Percentiles rank a stretch among this genome's conserved stretches.
These are phyloP conservation scores for Termitomyces sp. DNA, from an alignment of 768 basidiomycete genomes.

Conservation along the genomic window DNA sequence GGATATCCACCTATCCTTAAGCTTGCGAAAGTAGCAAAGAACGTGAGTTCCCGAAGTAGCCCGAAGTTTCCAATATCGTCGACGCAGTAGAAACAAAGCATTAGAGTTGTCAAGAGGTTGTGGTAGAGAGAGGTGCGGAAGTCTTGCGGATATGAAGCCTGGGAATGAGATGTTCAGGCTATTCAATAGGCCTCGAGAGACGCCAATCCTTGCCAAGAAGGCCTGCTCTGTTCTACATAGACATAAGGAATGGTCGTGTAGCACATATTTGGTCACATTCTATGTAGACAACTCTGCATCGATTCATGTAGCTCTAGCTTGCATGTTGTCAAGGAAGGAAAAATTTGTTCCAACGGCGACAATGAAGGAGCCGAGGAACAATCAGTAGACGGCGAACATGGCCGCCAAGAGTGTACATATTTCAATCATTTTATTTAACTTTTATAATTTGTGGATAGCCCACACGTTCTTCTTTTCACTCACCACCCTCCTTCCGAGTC, in stretches of 20 bases:
- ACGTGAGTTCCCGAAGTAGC: neutral
- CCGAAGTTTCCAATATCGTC: no score
- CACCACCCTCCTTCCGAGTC: conserved; percentile 8
- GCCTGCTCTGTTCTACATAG: neutral
- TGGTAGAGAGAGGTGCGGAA: neutral
- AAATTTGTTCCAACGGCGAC: neutral
- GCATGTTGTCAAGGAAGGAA: neutral
- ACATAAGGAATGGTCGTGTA: no score
- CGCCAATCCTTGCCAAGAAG: neutral
- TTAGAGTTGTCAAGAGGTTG: no score
- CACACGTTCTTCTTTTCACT: neutral
- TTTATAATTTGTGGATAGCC: neutral
- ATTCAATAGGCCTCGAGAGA: neutral
- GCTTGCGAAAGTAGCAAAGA: neutral
- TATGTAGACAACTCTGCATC: neutral
- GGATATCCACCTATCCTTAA: neutral
- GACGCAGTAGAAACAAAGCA: no score
- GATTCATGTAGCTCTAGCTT: neutral
- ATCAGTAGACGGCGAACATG: neutral
- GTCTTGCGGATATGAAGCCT: no score
- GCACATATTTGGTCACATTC: neutral
- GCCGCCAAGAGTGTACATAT: neutral
- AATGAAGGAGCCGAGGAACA: neutral
- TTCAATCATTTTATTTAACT: conserved; percentile 1
- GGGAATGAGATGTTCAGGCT: neutral